Percentiles rank a stretch among this genome's conserved stretches.
Conservation (phyloP, 192 early-diverging fungal species). For the Coemansia sp. region DNA sequence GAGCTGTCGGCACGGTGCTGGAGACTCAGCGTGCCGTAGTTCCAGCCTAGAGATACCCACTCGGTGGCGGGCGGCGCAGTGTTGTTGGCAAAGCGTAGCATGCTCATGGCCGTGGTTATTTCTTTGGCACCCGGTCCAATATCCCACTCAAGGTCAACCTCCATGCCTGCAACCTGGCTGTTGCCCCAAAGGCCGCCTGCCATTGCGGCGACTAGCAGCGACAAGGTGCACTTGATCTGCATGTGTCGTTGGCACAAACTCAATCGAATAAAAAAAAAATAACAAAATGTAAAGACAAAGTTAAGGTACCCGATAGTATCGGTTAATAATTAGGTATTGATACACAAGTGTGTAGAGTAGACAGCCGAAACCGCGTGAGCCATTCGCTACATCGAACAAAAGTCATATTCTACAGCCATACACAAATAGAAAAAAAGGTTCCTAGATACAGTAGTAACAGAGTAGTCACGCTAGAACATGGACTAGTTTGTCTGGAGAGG, state of each 20-base stretch:
- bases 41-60: constrained; percentile 46
- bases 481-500: not conserved
- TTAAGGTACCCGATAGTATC: not conserved
- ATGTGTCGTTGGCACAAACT: not conserved
- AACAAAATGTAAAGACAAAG: not conserved
- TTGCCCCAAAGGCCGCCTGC: not conserved
- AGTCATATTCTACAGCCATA: not conserved
- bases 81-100: constrained; percentile 43
- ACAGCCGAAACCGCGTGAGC: constrained; percentile 5
- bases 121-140: constrained; percentile 12
- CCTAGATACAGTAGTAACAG: not conserved
- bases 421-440: not conserved
- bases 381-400: constrained; percentile 1
- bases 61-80: constrained; percentile 40
- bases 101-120: constrained; percentile 35
- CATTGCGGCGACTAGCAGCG: not conserved
- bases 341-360: not conserved
- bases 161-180: constrained; percentile 1
- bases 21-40: constrained; percentile 36
- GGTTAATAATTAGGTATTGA: not conserved
- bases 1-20: constrained; percentile 23
- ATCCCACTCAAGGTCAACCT: constrained; percentile 44
- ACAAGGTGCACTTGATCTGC: constrained; percentile 4
- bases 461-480: not conserved
- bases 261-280: not conserved